Evolutionary conservation across 2,329 filamentous ascomycete species (phyloP), one percentile per base, ranked within the genome.

Genomic region (Microcyclosporella mali): DNA sequence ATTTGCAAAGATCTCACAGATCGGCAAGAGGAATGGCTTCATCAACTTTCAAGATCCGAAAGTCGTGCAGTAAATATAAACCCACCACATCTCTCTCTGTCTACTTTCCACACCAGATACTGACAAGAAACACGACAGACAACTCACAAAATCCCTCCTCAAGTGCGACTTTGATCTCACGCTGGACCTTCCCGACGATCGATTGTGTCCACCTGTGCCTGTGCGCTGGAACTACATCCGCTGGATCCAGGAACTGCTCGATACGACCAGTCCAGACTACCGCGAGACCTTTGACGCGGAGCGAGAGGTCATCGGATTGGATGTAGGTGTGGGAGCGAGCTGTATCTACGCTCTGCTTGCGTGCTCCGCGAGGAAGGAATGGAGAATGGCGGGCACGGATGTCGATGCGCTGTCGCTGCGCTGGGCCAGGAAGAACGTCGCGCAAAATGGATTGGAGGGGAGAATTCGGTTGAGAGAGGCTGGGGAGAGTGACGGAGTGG

Each of bases 261-360:
- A 94, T 57, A 82, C 79, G 1, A 84, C 82, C 0, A 68, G 69
- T 6, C 68, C 73, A 34, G 70, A 69, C 0, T 82, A 64, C 47
- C 55, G 59, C 14, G 49, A 58, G 25, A 39, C 31, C 11, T 50
- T 79, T 52, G 70, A 79, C 41, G 62, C 68, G 0, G 66, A 74
- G 2, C 68, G 76, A n/a, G 66, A 72, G 32, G 70, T 88, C 2
- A 62, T 75, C 0, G 89, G 90, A 0, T 34, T 45, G 16, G 51
- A 59, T 25, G 79, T 77, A 49, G 92, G 92, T 31, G 94, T 88
- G 1, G 92, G 92, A 2, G 86, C 90, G 12, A 94, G 87, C 54
- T 84, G 84, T 56, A 94, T 98, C 55, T 98, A 97, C 60, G 84
- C 89, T 2, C 75, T 97, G 1, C 73, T 98, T 1, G 87, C 82